A percentile compares a stretch with the other conserved stretches of the same genome.
Evolutionary conservation across 2,329 filamentous ascomycete species (phyloP).

Genomic region (Ascochyta clinopodiicola): DNA sequence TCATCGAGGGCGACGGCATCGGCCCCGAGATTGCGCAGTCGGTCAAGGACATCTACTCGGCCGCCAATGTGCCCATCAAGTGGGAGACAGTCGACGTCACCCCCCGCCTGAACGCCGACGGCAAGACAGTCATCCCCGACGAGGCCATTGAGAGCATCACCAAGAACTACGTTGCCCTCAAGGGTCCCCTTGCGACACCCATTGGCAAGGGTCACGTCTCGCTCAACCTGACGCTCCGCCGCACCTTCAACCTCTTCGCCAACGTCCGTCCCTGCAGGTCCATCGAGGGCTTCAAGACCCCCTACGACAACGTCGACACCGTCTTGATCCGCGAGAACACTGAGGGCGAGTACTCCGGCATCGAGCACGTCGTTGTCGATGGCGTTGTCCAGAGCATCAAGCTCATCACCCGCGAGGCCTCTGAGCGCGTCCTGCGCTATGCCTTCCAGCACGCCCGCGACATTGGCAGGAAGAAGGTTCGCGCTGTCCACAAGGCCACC

Average conservation of each 20-base stretch:
- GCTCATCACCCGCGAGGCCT: constrained; percentile 95
- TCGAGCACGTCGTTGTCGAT: constrained; percentile 97
- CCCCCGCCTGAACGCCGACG: constrained; percentile 89
- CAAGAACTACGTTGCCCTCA: constrained; percentile 96
- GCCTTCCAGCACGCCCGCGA: constrained; percentile 97
- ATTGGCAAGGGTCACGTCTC: constrained; percentile 99
- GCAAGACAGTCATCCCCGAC: constrained; percentile 93
- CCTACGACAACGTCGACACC: constrained; percentile 95
- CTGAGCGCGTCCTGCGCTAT: constrained; percentile 93
- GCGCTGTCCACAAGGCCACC: constrained; percentile 98
- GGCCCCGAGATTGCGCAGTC: constrained; percentile 97
- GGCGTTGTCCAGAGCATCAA: constrained; percentile 99
- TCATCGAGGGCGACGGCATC: constrained; percentile 99
- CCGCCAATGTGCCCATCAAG: constrained; percentile 92
- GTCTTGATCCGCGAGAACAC: constrained; percentile 99
- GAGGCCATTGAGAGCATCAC: constrained; percentile 91
- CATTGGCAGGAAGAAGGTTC: constrained; percentile 94
- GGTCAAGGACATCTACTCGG: constrained; percentile 97
- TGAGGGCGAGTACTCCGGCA: constrained; percentile 98
- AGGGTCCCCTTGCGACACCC: constrained; percentile 97
- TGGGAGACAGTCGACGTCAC: constrained; percentile 99
- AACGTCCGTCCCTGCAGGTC: constrained; percentile 98
- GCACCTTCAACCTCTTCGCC: constrained; percentile 99
- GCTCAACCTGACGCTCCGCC: constrained; percentile 95
- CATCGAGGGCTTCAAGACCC: constrained; percentile 96